Percentiles rank a stretch among this genome's conserved stretches.
These are phyloP conservation scores for Poa annua DNA, from an alignment of 176 grass and related monocot species.

Conservation along the genomic window DNA sequence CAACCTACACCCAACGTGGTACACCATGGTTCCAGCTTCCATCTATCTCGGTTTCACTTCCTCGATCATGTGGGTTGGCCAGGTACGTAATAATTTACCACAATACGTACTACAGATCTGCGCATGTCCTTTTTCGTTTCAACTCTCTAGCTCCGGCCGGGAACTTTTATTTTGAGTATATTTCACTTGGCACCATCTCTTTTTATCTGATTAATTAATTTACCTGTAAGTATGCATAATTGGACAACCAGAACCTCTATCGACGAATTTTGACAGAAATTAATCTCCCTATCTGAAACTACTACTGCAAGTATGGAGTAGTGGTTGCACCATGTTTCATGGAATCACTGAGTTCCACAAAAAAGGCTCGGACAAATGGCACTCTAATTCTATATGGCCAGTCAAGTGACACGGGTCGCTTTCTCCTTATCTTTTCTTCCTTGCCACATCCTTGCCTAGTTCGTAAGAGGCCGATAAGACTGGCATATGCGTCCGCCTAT, in stretches of 20 bases:
- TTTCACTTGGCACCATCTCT: background rate
- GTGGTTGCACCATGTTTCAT: background rate
- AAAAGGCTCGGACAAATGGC: too few species aligned
- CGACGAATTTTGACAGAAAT: background rate
- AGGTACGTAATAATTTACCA: conserved; percentile 12
- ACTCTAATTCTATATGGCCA: background rate
- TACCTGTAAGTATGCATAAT: background rate
- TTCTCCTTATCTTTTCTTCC: background rate
- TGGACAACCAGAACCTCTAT: background rate
- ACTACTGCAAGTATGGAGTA: too few species aligned
- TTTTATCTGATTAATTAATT: background rate
- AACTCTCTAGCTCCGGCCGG: too few species aligned
- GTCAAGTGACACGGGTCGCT: background rate
- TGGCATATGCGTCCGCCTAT: background rate
- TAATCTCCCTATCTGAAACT: background rate
- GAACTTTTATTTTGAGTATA: background rate
- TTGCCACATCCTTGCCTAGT: background rate
- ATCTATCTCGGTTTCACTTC: conserved; percentile 27
- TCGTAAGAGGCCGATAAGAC: background rate
- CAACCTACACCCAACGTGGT: conserved; percentile 7
- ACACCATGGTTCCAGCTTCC: conserved; percentile 5
- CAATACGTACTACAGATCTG: background rate
- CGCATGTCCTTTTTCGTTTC: too few species aligned
- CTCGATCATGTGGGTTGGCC: conserved; percentile 30
- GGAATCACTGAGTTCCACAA: background rate